Base-by-base conservation (phyloP, 2,329 filamentous ascomycete genomes). In the Coniochaeta ligniaria region DNA sequence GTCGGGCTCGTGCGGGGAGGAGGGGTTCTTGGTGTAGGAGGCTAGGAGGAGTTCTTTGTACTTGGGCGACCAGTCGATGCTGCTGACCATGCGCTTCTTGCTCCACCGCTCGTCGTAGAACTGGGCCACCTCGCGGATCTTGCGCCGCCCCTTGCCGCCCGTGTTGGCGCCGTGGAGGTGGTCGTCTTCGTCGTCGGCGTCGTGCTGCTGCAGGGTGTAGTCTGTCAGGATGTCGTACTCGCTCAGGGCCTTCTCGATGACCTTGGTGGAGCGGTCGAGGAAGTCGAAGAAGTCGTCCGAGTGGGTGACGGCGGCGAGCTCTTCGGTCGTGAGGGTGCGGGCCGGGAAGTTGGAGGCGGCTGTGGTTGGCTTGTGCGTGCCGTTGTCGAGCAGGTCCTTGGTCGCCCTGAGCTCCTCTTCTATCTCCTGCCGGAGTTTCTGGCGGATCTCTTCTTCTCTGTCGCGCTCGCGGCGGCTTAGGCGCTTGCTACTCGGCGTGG, bases 21-120 rank as follows among this genome's bases (percentile, higher is more conserved):
- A 91, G 6, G 94, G 92, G 71, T 97, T 97, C 77, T 98, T 99
- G 60, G 95, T 99, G 75, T 99, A 98, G 4, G 95, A 91, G 33
- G 95, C 93, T 56, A 98, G 85, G 55, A 99, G 81, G 38, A 99
- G 84, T 75, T 99, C 95, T 28, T 91, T 91, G 70, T 95, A 96
- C 80, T 96, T 96, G 59, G 92, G 90, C 52, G 94, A 98, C 75
- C 97, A 99, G 76, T 94, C 91, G 67, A 99, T 87, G 69, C 92
- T 90, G 72, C 91, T 97, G 71, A 99, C 89, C 90, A 97, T 97
- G 65, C 93, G 88, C 78, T 97, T 96, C 80, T 96, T 96, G 70
- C 92, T 96, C 90, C 94, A 97, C 72, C 92, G 85, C 63, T 96
- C 90, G 70, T 97, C 93, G 75, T 91, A 96, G 74, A 98, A 97